These are phyloP conservation scores for Calonectria henricotiae DNA, from an alignment of 2,329 filamentous ascomycete genomes.

Conservation along the genomic window DNA sequence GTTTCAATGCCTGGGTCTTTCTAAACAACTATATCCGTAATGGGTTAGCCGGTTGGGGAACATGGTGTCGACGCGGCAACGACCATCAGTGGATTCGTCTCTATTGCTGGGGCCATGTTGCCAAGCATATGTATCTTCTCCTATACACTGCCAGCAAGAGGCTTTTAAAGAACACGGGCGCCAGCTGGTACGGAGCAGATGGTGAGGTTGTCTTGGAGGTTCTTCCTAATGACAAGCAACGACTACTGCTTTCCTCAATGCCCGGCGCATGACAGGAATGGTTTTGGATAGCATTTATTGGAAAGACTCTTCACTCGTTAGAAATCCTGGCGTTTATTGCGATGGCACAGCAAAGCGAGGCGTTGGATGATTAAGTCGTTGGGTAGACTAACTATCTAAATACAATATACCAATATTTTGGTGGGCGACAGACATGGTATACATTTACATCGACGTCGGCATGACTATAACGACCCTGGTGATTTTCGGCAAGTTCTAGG, in stretches of 20 bases:
- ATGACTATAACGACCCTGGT: not conserved
- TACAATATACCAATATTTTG: not conserved
- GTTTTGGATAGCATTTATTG: not conserved
- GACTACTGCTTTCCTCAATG: not conserved
- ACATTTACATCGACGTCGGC: not conserved
- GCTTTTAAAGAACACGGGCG: conserved; percentile 71
- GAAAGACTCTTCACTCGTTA: not conserved
- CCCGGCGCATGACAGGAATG: not conserved
- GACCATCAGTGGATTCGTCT: conserved; percentile 70
- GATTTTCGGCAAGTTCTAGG: not conserved
- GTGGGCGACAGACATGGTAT: not conserved
- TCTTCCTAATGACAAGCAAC: conserved; percentile 47
- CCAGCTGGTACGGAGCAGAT: conserved; percentile 78
- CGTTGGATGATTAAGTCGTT: conserved; percentile 36
- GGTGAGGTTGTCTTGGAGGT: conserved; percentile 69
- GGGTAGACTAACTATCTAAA: not conserved
- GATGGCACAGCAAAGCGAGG: conserved; percentile 38
- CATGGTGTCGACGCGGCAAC: conserved; percentile 69
- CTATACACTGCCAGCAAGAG: conserved; percentile 81
- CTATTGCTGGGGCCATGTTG: conserved; percentile 85
- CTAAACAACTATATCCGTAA: conserved; percentile 73
- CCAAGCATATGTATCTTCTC: conserved; percentile 81
- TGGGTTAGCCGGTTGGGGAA: conserved; percentile 78
- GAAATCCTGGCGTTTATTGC: not conserved
- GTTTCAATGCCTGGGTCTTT: conserved; percentile 74